Evolutionary conservation across 441 rosid genomes (phyloP), one percentile per base, ranked within the genome.

Genomic region (Pelargonium citronellum): DNA sequence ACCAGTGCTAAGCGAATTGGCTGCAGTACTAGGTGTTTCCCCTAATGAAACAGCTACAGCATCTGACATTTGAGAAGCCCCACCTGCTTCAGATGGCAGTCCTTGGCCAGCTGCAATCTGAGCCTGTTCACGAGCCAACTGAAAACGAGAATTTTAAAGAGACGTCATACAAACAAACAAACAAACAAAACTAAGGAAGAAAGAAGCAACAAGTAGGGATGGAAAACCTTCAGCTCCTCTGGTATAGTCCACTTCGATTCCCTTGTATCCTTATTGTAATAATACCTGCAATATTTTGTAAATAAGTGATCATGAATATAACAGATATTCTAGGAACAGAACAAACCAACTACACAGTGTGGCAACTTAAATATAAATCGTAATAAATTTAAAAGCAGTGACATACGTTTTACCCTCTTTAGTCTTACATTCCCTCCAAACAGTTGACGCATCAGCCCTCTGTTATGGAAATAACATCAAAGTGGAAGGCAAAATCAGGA

Each of bases 61-160:
- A 65, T 70, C 66, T 16, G 86, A 77, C 67, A 71, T 79, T 64
- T 74, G 82, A 76, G 87, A 71, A 73, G 81, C 76, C 30, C 79
- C 78, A 63, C 82, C 86, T 67, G 76, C 39, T 76, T 80, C 87
- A 5, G 83, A 70, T 49, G 66, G 85, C 64, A 78, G 63, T 72
- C 74, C 85, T 74, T 82, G 84, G 68, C 75, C 77, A 78, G 73
- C 82, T 72, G 82, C 81, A 73, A 76, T 75, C 71, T 84, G 85
- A n/a, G 96, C 91, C 72, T 83, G 97, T 78, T 95, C 97, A 69
- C 98, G 92, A 77, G 99, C 99, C 78, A 90, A 81, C 98, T 95
- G 86, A 81, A 87, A 69, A 70, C 68, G 77, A 71, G 62, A 12
- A 79, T 66, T 60, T 51, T 37, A 73, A 75, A 44, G 63, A 72